These are phyloP conservation scores for Saccharomycopsis fibuligera DNA, from an alignment of 805 yeast genomes.

Conservation along the genomic window DNA sequence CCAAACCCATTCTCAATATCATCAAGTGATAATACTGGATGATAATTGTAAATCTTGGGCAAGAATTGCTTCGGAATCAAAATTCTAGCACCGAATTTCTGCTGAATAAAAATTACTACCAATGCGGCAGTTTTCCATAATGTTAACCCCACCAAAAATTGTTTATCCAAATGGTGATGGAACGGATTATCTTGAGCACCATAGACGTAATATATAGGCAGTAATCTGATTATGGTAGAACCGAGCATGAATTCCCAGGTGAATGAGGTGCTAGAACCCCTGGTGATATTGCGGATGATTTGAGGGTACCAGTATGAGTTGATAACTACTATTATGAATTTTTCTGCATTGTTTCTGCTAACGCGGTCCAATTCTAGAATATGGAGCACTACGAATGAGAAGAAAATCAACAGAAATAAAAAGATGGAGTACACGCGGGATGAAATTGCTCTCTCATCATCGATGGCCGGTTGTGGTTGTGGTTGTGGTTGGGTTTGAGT, in stretches of 20 bases:
- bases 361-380: constrained; percentile 57
- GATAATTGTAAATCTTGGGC: constrained; percentile 83
- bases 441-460: constrained; percentile 50
- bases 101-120: constrained; percentile 52
- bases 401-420: constrained; percentile 45
- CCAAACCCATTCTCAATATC: constrained; percentile 63
- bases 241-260: constrained; percentile 73
- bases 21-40: constrained; percentile 51
- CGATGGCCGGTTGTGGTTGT: constrained; percentile 26
- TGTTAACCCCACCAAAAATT: constrained; percentile 39
- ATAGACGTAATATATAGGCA: constrained; percentile 63
- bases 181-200: constrained; percentile 47
- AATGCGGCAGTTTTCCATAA: constrained; percentile 62
- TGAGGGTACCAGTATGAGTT: constrained; percentile 89
- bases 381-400: constrained; percentile 51
- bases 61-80: constrained; percentile 68
- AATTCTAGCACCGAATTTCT: constrained; percentile 70
- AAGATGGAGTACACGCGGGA: constrained; percentile 54
- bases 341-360: constrained; percentile 53
- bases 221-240: constrained; percentile 51
- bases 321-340: constrained; percentile 39
- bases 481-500: constrained; percentile 24
- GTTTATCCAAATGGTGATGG: constrained; percentile 58
- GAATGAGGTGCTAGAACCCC: constrained; percentile 63
- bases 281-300: constrained; percentile 64